A percentile compares a stretch with the other conserved stretches of the same genome.
phyloP scores from a whole-genome alignment of 2,329 filamentous ascomycete genomes.

The Trichoderma endophyticum region DNA sequence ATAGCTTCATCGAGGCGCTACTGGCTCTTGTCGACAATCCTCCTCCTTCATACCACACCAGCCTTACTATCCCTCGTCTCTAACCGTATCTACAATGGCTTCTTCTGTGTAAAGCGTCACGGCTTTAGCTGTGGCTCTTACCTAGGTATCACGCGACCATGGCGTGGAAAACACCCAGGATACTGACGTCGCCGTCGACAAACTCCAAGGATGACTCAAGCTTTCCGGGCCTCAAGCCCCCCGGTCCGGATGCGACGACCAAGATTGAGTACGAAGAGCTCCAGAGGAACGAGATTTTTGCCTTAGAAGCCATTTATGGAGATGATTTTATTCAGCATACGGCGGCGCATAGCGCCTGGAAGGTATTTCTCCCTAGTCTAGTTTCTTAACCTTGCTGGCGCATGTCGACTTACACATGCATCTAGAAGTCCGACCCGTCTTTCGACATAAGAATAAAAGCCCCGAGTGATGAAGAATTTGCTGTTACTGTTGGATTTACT shows the following conservation, averaged over 20 bases:
- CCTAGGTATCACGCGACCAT: slow-evolving; percentile 40
- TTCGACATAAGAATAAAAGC: slow-evolving; percentile 80
- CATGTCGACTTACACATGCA: slow-evolving; percentile 22
- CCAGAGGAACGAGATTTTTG: slow-evolving; percentile 84
- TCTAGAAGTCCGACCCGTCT: slow-evolving; percentile 71
- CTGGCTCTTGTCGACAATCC: slow-evolving; percentile 6
- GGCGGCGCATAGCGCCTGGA: slow-evolving; percentile 74
- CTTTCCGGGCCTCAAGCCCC: slow-evolving; percentile 50
- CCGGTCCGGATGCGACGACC: slow-evolving; percentile 39
- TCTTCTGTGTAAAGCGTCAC: slow-evolving; percentile 47
- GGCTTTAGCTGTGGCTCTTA: slow-evolving; percentile 53
- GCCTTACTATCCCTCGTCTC: background rate
- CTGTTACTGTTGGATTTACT: slow-evolving; percentile 70
- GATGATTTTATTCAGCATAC: slow-evolving; percentile 80
- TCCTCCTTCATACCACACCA: slow-evolving; percentile 7
- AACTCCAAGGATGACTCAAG: slow-evolving; percentile 46
- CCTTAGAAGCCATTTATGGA: slow-evolving; percentile 80
- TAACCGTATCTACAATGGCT: slow-evolving; percentile 38
- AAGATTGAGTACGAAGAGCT: slow-evolving; percentile 73
- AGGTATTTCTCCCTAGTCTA: slow-evolving; percentile 51
- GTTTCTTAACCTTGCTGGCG: slow-evolving; percentile 8
- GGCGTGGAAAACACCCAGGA: slow-evolving; percentile 50
- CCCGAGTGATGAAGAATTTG: slow-evolving; percentile 68
- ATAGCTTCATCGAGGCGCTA: slow-evolving; percentile 19
- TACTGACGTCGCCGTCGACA: slow-evolving; percentile 48